Evolutionary conservation across 192 early-diverging fungal genomes (phyloP), one percentile per base, ranked within the genome.

Genomic region (Backusella parvicylindrica): DNA sequence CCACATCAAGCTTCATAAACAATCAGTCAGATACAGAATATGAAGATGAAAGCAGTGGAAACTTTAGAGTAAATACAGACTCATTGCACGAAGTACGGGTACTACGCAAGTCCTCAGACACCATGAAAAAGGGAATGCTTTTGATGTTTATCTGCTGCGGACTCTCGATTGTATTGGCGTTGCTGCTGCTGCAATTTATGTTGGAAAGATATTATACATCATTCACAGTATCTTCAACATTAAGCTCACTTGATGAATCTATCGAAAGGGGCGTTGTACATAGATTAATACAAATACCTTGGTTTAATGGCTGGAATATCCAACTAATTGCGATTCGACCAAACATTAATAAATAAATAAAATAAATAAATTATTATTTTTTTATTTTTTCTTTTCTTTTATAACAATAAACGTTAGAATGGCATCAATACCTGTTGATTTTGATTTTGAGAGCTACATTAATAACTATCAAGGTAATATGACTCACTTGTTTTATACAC

Each of bases 401-500:
- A n/a, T 33, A 15, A 35, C 15, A 31, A n/a, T 64, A 64, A 64
- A 64, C 12, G 6, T 16, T 31, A 31, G 2, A 66, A 70, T 70
- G 68, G 68, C 41, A 70, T 40, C 38, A 11, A 47, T 70, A 43
- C 38, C 68, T 40, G 68, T 8, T 43, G 40, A 72, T 32, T 73
- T 78, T 30, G 77, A 78, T 66, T 73, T 78, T 23, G 77, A 78
- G 21, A 35, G 9, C 9, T 78, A 78, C 12, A 72, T 78, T 3
- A 72, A 47, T 26, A 69, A 21, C 50, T 78, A 78, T 21, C 33
- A 73, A 63, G 71, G 77, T 73, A 78, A 67, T 35, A 35, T 2
- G 15, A n/a, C 16, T 21, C 6, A 37, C 3, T 4, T 43, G 38
- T 28, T 13, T 26, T 8, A 3, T 33, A 47, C 18, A 18, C 41